Base-by-base conservation (phyloP, 1,284 basidiomycete species). In the Clitocybe nebularis region DNA sequence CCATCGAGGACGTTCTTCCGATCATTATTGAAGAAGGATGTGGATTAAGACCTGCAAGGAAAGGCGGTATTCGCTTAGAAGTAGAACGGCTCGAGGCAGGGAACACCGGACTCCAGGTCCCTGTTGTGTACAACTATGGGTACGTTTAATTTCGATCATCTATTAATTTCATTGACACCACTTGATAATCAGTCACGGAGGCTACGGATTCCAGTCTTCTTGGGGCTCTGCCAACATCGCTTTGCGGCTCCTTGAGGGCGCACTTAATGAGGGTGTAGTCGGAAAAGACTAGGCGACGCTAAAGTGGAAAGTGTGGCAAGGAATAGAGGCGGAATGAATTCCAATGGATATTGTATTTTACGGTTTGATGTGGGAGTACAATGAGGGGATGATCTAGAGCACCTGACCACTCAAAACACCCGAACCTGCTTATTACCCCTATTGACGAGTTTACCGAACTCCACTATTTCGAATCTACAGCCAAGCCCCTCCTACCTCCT, bases 21-120 rank as follows among this genome's bases (percentile, higher is more conserved):
- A 64, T 84, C 20, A 69, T 87, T 20, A 57, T 84, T n/a, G 83
- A 84, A 46, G 76, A 79, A 44, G 84, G 83, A 1, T 84, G 81
- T 39, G 89, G 88, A 0, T 62, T 90, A 26, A 68, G 89, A 8
- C 89, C 89, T 0, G 77, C 68, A 2, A 69, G 89, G 43, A 75
- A 72, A 32, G 82, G 80, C 17, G 88, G 87, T 0, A 66, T 85
- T 4, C 69, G 88, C 30, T 63, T 91, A 9, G 86, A 90, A 49
- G 58, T 76, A 4, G 77, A 84, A 50, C 71, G 64, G 60, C 56
- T 66, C 13, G 49, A 57, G 32, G 43, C 52, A 53, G 47, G 52
- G 48, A 45, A 45, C 36, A 47, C 36, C 41, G 51, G 55, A 37
- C 49, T 50, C n/a, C 66, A 56, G 40, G 59, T 76, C 24, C 69